Evolutionary conservation across 352 stramenopile genomes (phyloP), one percentile per base, ranked within the genome.

Genomic region (Phytopythium helicoides): DNA sequence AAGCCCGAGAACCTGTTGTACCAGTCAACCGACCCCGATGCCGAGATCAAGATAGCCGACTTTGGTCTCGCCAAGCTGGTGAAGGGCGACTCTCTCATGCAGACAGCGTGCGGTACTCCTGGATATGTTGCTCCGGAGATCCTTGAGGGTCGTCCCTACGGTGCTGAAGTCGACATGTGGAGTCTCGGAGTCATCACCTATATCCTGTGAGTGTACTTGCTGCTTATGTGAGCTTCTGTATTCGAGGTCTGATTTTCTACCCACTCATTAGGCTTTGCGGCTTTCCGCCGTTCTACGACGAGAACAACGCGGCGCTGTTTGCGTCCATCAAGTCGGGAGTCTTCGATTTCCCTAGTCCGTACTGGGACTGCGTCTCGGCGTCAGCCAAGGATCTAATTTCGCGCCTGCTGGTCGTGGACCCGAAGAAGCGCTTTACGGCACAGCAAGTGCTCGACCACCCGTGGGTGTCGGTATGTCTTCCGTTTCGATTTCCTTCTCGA

Each of bases 81-180:
- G 36, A 88, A 92, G 52, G 89, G 91, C 39, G 87, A 98, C 86
- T 96, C 84, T 34, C 84, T 91, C 56, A 91, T 99, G 63, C 94
- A 94, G 38, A 98, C 94, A 6, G 93, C 96, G 48, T 98, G 95
- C 64, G 96, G 96, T 23, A 99, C 95, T 35, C 95, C 95, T 0
- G 95, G 95, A 1, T 99, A 98, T 73, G 94, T 98, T 7, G 96
- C 96, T 1, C 94, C 96, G 0, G 96, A 99, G 77, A 98, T 99
- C 70, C 67, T 99, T 23, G 80, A 97, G 58, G 89, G 92, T 6
- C 77, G 87, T 18, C 73, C 82, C 26, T 99, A 99, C 66, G 92
- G 92, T 55, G 85, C 75, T 9, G 91, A 98, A 70, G 89, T 97
- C 7, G 95, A 98, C 68, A 88, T 98, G 50, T 99, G 94, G 94